Conservation (phyloP, 1,284 basidiomycete genomes). For the Lentinula novae-zelandiae region DNA sequence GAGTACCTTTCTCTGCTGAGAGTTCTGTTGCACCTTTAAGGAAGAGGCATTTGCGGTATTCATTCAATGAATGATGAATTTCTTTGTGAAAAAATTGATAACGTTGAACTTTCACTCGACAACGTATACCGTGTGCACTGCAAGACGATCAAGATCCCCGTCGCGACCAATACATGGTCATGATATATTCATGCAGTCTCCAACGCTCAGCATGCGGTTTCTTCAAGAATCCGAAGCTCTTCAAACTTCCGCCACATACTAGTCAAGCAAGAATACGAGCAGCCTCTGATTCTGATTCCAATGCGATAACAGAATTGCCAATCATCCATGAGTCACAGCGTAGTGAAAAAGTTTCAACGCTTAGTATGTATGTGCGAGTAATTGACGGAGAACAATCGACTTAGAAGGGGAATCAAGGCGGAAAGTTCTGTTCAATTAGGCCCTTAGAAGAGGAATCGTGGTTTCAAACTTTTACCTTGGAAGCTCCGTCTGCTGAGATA, state of each 20-base stretch:
- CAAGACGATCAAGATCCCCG: neutral
- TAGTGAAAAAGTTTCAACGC: neutral
- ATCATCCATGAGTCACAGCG: too few relatives aligned
- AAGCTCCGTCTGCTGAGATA: neutral
- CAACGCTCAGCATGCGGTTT: neutral
- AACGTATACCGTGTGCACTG: neutral
- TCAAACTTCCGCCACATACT: neutral
- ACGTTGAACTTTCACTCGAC: neutral
- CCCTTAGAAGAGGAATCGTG: neutral
- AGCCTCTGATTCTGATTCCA: neutral
- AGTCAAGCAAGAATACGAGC: neutral
- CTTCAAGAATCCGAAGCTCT: neutral
- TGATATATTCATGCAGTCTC: neutral
- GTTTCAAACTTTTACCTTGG: neutral
- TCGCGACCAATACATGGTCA: neutral
- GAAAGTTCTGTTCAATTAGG: neutral
- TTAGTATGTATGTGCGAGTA: neutral
- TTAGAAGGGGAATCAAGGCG: neutral
- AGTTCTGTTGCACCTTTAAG: neutral
- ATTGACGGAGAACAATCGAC: neutral
- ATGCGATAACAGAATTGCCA: too few relatives aligned
- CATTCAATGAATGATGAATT: neutral
- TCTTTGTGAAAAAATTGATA: neutral
- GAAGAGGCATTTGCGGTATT: constrained; percentile 8
- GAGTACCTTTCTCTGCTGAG: neutral